Percentiles rank a stretch among this genome's conserved stretches.
Conservation (phyloP, 768 basidiomycete genomes). For the Neoboletus subvelutipes region DNA sequence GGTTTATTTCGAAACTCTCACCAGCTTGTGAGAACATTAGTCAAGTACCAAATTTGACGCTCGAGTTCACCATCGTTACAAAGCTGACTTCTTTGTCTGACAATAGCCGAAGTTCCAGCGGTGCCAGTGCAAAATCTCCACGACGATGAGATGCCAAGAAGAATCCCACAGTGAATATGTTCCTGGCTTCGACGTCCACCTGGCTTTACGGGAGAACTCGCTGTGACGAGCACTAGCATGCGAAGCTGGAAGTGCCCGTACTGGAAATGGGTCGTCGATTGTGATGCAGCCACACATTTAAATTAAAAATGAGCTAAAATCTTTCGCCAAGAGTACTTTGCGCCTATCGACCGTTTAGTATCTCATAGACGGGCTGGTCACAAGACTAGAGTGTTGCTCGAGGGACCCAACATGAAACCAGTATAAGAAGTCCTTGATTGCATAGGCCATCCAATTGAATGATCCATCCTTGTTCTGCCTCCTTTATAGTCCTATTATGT, state of each 20-base stretch:
- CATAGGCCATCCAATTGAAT: no score
- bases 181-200: background rate
- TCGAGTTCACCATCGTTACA: no score
- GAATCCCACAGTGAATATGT: background rate
- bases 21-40: background rate
- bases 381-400: no score
- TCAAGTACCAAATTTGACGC: background rate
- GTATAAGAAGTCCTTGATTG: no score
- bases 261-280: background rate
- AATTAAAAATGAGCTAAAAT: no score
- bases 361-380: no score
- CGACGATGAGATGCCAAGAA: background rate
- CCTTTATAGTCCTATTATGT: background rate
- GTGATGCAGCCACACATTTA: no score
- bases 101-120: no score
- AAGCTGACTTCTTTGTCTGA: no score
- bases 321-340: no score
- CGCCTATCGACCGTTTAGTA: no score
- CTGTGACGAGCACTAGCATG: background rate
- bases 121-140: background rate
- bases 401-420: no score
- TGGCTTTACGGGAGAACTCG: background rate
- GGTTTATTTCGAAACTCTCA: background rate
- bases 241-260: background rate
- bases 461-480: background rate